These are phyloP conservation scores for Eucalyptus cladocalyx DNA, from an alignment of 345 rosid species.

Conservation along the genomic window DNA sequence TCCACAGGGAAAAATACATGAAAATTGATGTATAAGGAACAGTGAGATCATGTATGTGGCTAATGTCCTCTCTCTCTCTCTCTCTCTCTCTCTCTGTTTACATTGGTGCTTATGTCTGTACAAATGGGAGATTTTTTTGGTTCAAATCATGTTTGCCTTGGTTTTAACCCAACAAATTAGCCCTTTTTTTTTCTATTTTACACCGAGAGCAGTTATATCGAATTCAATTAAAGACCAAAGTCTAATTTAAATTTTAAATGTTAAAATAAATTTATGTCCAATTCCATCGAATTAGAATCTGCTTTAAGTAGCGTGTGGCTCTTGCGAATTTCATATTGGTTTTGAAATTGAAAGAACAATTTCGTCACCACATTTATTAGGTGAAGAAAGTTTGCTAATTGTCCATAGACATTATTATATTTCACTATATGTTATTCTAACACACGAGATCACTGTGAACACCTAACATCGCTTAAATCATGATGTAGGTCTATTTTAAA, in stretches of 20 bases:
- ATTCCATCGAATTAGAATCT: background rate
- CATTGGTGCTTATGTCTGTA: background rate
- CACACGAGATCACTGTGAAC: background rate
- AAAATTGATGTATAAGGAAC: background rate
- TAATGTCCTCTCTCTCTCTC: background rate
- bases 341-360: too few species aligned
- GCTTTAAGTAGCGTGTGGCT: background rate
- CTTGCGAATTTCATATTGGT: background rate
- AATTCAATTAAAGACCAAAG: background rate
- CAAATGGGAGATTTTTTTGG: background rate
- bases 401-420: background rate
- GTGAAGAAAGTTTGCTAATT: background rate
- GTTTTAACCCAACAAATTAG: background rate
- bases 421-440: background rate
- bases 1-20: background rate
- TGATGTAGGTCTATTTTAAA: background rate
- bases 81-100: background rate
- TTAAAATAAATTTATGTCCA: background rate
- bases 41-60: background rate
- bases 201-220: background rate
- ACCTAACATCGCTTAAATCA: background rate
- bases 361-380: background rate
- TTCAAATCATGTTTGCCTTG: background rate
- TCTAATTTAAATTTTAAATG: background rate
- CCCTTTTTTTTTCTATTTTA: background rate